phyloP scores from a whole-genome alignment of 2,329 filamentous ascomycete species.

The Ophiostoma sp. region DNA sequence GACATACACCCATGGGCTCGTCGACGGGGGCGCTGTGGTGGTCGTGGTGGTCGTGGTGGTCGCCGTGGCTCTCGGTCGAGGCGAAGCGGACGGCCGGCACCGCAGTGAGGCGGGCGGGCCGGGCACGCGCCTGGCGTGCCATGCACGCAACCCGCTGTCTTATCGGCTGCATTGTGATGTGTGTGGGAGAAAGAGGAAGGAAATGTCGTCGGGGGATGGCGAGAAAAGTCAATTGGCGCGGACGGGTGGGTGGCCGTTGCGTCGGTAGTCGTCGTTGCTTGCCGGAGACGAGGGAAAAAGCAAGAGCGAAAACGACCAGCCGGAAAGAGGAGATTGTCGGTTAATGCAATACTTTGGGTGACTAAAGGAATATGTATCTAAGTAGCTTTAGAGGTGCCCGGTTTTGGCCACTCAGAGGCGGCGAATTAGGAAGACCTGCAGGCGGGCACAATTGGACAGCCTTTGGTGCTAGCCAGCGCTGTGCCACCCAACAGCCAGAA shows the following conservation, averaged over 20 bases:
- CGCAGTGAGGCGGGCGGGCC: slow-evolving; percentile 29
- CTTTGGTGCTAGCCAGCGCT: neutral
- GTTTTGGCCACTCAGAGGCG: slow-evolving; percentile 26
- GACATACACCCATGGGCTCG: slow-evolving; percentile 59
- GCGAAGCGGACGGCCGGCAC: slow-evolving; percentile 46
- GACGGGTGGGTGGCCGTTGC: slow-evolving; percentile 18
- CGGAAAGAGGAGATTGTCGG: neutral
- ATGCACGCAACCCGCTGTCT: slow-evolving; percentile 41
- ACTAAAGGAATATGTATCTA: neutral
- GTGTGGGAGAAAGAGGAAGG: neutral
- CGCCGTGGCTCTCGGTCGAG: slow-evolving; percentile 39
- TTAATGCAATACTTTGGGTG: neutral
- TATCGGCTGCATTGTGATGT: slow-evolving; percentile 40
- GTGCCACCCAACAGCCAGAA: neutral
- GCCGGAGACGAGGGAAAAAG: slow-evolving; percentile 23
- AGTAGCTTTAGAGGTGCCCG: neutral
- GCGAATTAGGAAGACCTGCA: slow-evolving; percentile 25
- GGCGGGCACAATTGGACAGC: slow-evolving; percentile 17
- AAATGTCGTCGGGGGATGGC: neutral
- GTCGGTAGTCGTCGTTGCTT: slow-evolving; percentile 9
- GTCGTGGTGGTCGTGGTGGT: slow-evolving; percentile 24
- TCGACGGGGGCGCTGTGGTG: slow-evolving; percentile 45
- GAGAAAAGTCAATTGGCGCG: neutral
- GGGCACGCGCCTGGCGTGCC: slow-evolving; percentile 39
- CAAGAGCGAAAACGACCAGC: slow-evolving; percentile 19